These are phyloP conservation scores for Magnolia officinalis DNA, from an alignment of 164 flowering plant species.

Conservation along the genomic window DNA sequence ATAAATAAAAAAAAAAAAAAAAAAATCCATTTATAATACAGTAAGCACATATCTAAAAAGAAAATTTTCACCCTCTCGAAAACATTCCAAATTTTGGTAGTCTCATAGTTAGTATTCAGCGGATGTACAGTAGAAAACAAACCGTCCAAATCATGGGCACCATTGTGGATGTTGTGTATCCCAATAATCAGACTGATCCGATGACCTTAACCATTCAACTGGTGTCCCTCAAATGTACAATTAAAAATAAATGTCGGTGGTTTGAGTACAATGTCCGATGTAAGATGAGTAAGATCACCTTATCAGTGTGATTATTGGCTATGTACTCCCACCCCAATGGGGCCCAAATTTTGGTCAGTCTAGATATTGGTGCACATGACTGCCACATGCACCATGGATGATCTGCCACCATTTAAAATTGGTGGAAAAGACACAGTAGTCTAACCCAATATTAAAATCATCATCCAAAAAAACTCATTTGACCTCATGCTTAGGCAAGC, in stretches of 20 bases:
- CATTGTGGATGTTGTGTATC: background rate
- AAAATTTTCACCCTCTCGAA: background rate
- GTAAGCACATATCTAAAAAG: background rate
- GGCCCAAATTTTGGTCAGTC: too few species aligned
- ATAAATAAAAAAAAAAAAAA: background rate
- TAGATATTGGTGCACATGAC: too few species aligned
- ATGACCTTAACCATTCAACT: too few species aligned
- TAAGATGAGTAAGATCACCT: background rate
- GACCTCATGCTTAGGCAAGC: background rate
- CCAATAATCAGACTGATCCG: too few species aligned
- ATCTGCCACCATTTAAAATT: background rate
- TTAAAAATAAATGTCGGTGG: background rate
- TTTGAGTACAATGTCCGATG: background rate
- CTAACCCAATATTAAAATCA: background rate
- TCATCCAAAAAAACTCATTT: background rate
- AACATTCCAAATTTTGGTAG: background rate
- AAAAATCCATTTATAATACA: background rate
- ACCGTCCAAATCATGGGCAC: background rate
- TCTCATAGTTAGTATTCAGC: background rate
- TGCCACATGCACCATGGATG: background rate
- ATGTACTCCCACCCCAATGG: background rate
- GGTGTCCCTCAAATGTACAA: too few species aligned
- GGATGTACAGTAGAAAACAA: background rate
- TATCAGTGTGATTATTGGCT: background rate
- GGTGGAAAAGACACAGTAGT: background rate